A percentile compares a stretch with the other conserved stretches of the same genome.
phyloP scores from a whole-genome alignment of 495 filamentous ascomycete species.

The Rusavskia elegans region DNA sequence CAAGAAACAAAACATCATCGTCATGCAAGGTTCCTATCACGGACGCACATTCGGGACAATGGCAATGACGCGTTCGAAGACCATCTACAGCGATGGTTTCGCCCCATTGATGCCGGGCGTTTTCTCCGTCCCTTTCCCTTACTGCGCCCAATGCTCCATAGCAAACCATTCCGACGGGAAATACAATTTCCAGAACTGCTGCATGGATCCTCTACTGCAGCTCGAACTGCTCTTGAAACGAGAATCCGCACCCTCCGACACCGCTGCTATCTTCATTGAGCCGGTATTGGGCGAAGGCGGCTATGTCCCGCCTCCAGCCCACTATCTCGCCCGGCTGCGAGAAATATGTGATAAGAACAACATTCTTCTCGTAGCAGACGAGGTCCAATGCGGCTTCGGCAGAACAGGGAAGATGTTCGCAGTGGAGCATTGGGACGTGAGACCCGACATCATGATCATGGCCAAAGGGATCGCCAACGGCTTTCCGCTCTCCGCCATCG shows the following conservation, averaged over 20 bases:
- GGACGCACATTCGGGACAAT: conserved; percentile 11
- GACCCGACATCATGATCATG: conserved; percentile 9
- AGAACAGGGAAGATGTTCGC: conserved; percentile 11
- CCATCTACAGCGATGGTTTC: conserved; percentile 12
- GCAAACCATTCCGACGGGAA: not conserved
- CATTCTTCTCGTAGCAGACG: conserved; percentile 27
- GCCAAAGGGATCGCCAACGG: conserved; percentile 9
- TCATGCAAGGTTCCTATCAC: conserved; percentile 12
- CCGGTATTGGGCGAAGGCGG: conserved; percentile 13
- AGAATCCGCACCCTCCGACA: conserved; percentile 6
- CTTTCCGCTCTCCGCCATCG: conserved; percentile 7
- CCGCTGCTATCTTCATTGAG: conserved; percentile 10
- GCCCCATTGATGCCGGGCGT: conserved; percentile 15
- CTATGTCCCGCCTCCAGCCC: conserved; percentile 22
- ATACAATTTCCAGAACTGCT: conserved; percentile 14
- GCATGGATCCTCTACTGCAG: conserved; percentile 8
- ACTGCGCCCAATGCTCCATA: conserved; percentile 7
- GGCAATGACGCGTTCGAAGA: conserved; percentile 12
- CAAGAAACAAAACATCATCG: conserved; percentile 10
- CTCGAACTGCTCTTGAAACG: conserved; percentile 8
- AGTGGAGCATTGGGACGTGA: conserved; percentile 6
- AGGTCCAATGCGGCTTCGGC: conserved; percentile 15
- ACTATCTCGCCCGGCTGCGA: conserved; percentile 23
- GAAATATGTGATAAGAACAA: conserved; percentile 25
- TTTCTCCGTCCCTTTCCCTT: conserved; percentile 6